These are phyloP conservation scores for Debaryomycetaceae sp. DNA, from an alignment of 1,139 yeast genomes.

Conservation along the genomic window DNA sequence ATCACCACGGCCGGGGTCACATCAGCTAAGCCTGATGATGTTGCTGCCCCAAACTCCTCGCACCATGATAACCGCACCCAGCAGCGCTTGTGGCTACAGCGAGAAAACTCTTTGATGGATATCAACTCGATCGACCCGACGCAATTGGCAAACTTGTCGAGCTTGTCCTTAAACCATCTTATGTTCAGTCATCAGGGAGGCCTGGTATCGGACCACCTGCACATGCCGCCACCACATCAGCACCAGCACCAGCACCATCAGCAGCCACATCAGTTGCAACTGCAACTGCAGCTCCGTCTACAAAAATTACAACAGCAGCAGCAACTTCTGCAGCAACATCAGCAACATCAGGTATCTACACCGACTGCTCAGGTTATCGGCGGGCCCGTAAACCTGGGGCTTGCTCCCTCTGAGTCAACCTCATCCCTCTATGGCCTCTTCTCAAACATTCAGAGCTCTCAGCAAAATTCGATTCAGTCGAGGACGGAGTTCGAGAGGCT, in stretches of 20 bases:
- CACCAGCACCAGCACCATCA: neutral
- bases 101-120: constrained; percentile 69
- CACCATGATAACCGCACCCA: constrained; percentile 64
- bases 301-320: constrained; percentile 1
- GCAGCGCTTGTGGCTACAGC: constrained; percentile 76
- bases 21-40: neutral
- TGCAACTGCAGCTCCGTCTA: neutral
- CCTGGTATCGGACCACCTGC: constrained; percentile 5
- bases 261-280: constrained; percentile 1
- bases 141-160: constrained; percentile 36
- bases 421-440: constrained; percentile 25
- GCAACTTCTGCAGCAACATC: constrained; percentile 1
- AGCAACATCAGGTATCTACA: neutral
- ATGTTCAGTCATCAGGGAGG: constrained; percentile 8
- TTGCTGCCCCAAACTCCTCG: constrained; percentile 3
- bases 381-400: neutral
- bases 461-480: constrained; percentile 52
- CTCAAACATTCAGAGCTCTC: constrained; percentile 29
- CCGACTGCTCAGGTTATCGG: constrained; percentile 4
- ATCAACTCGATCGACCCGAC: constrained; percentile 36
- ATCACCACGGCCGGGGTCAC: neutral
- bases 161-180: constrained; percentile 36
- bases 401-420: constrained; percentile 1
- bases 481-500: constrained; percentile 74
- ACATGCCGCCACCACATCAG: constrained; percentile 8